Conservation (phyloP, 108 stramenopile genomes). For the Pseudonitzschia pungens region DNA sequence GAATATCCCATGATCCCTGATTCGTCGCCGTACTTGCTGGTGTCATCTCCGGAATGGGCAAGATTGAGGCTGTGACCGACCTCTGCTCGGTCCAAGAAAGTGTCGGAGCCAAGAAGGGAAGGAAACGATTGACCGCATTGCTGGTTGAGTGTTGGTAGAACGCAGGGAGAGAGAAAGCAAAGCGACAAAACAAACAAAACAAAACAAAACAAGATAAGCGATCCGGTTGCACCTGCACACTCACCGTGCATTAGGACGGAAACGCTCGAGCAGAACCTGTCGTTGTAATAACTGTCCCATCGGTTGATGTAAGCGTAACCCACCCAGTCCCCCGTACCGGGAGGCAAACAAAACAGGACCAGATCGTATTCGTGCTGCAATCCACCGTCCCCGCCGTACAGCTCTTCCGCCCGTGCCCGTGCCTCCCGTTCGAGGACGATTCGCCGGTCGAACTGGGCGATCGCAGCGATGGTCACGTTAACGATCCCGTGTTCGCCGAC, state of each 20-base stretch:
- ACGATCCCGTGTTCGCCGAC: neutral
- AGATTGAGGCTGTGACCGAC: neutral
- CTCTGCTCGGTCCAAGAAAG: neutral
- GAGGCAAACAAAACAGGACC: conserved; percentile 64
- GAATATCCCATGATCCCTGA: conserved; percentile 53
- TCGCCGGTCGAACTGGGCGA: neutral
- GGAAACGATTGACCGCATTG: neutral
- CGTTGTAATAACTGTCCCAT: conserved; percentile 46
- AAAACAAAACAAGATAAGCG: too few relatives aligned
- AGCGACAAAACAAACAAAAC: too few relatives aligned
- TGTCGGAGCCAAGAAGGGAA: neutral
- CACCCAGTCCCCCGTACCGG: conserved; percentile 28
- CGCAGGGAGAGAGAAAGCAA: too few relatives aligned
- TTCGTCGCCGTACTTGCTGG: conserved; percentile 48
- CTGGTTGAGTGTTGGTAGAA: neutral
- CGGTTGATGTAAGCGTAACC: conserved; percentile 46
- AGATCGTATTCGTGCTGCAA: conserved; percentile 29
- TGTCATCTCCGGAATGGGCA: conserved; percentile 22
- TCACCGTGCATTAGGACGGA: conserved; percentile 20
- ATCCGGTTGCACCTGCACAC: neutral
- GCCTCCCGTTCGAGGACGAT: neutral
- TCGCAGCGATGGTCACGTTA: neutral
- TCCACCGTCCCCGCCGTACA: neutral
- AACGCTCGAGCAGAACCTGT: conserved; percentile 46
- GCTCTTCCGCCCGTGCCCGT: neutral